Conservation (phyloP, 148 eudicot species). For the Beta vulgaris region DNA sequence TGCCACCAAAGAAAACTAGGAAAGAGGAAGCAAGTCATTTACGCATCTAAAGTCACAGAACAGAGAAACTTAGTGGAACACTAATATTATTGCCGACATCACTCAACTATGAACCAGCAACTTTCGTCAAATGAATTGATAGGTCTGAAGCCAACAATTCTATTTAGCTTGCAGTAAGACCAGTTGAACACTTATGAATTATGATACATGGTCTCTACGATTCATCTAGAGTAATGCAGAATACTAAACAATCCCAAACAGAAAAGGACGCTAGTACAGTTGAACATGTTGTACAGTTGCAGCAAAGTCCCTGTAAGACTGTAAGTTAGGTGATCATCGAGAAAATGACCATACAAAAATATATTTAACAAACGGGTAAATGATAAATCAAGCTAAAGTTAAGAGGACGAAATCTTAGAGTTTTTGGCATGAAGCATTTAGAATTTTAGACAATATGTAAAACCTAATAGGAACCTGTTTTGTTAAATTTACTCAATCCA, state of each 20-base stretch:
- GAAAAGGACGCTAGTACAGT: not conserved
- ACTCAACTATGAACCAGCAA: not conserved
- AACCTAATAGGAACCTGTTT: not conserved
- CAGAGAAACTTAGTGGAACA: too few species aligned
- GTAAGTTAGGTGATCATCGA: not conserved
- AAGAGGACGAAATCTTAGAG: not conserved
- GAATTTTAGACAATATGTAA: not conserved
- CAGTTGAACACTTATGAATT: too few species aligned
- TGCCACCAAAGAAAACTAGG: not conserved
- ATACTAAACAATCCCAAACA: not conserved
- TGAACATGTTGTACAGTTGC: not conserved
- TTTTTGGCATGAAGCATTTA: not conserved
- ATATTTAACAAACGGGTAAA: not conserved
- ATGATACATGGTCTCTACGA: not conserved
- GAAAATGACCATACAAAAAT: not conserved
- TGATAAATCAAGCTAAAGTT: not conserved
- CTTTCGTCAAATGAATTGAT: not conserved
- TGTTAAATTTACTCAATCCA: not conserved
- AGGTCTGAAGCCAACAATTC: not conserved
- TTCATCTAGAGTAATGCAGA: not conserved
- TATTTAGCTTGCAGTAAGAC: not conserved
- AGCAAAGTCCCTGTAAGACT: not conserved
- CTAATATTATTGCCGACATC: too few species aligned
- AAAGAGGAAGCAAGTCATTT: not conserved
- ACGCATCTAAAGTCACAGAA: not conserved